Evolutionary conservation across 73 alveolate genomes (phyloP).

Genomic region (Durusdinium trenchii): DNA sequence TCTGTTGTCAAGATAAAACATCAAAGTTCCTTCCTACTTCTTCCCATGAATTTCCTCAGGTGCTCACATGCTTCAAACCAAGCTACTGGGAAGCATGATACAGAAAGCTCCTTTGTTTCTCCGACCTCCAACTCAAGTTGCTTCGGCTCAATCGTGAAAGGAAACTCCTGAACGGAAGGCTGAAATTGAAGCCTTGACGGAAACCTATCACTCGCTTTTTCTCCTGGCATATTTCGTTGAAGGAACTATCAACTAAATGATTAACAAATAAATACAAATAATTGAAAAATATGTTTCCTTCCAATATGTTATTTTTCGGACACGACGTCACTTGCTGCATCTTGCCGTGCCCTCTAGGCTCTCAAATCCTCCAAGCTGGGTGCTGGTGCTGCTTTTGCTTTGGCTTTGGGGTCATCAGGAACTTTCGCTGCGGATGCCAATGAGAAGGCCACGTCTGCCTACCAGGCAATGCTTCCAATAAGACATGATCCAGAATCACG

Average conservation of each 20-base stretch:
- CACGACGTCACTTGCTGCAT: no score
- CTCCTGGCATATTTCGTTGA: background rate
- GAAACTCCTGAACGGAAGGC: constrained; percentile 97
- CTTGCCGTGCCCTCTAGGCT: no score
- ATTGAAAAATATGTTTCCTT: no score
- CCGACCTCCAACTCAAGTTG: constrained; percentile 98
- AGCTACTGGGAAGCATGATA: constrained; percentile 98
- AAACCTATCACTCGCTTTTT: background rate
- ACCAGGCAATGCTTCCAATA: background rate
- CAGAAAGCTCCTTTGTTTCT: constrained; percentile 98
- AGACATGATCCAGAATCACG: background rate
- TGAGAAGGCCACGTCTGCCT: constrained; percentile 85
- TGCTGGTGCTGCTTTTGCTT: background rate
- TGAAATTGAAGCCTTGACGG: background rate
- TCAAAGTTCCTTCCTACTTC: background rate
- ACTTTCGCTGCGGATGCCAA: constrained; percentile 67
- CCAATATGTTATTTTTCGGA: no score
- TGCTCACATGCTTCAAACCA: background rate
- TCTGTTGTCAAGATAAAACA: background rate
- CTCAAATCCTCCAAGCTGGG: background rate
- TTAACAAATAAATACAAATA: no score
- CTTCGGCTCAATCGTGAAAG: constrained; percentile 98
- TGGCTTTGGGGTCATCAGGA: constrained; percentile 55
- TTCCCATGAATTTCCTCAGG: background rate
- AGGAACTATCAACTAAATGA: no score